A percentile compares a stretch with the other conserved stretches of the same genome.
Evolutionary conservation across 2,329 filamentous ascomycete genomes (phyloP).

Genomic region (Monilinia fructicola): DNA sequence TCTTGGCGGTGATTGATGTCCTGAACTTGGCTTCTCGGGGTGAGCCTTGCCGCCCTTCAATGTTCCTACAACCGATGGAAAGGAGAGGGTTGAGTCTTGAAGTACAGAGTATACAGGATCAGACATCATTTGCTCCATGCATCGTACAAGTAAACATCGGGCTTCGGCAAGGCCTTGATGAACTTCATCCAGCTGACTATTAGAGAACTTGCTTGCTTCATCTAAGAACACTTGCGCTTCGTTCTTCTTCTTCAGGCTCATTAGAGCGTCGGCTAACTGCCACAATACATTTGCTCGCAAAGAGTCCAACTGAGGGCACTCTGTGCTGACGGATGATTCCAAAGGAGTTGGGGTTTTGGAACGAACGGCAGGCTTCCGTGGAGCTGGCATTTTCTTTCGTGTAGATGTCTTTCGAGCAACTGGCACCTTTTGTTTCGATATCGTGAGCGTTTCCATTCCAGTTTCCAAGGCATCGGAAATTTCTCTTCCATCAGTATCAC

Average conservation of each 20-base stretch:
- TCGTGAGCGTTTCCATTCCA: constrained; percentile 34
- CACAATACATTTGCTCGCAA: constrained; percentile 51
- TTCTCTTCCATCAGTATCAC: constrained; percentile 30
- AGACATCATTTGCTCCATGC: constrained; percentile 68
- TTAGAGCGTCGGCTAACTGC: constrained; percentile 51
- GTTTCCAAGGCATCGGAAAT: constrained; percentile 29
- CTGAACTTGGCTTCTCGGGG: constrained; percentile 31
- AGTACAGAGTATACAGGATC: constrained; percentile 87
- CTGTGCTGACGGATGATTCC: constrained; percentile 32
- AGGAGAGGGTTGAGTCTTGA: constrained; percentile 88
- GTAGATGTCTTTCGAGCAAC: constrained; percentile 29
- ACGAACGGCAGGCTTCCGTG: constrained; percentile 38
- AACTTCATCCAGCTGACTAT: constrained; percentile 46
- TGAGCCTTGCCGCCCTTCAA: constrained; percentile 30
- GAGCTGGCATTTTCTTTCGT: constrained; percentile 35
- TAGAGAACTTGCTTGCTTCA: constrained; percentile 48
- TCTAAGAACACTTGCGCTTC: constrained; percentile 58
- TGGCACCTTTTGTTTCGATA: constrained; percentile 40
- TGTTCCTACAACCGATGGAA: constrained; percentile 60
- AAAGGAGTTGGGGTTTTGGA: constrained; percentile 33
- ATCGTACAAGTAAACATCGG: constrained; percentile 66
- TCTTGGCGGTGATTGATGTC: constrained; percentile 31
- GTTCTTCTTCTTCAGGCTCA: constrained; percentile 51
- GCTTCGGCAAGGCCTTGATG: constrained; percentile 62
- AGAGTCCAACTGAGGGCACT: constrained; percentile 43